A percentile compares a stretch with the other conserved stretches of the same genome.
Evolutionary conservation across 768 basidiomycete species (phyloP).

Genomic region (Boletus patriciae): DNA sequence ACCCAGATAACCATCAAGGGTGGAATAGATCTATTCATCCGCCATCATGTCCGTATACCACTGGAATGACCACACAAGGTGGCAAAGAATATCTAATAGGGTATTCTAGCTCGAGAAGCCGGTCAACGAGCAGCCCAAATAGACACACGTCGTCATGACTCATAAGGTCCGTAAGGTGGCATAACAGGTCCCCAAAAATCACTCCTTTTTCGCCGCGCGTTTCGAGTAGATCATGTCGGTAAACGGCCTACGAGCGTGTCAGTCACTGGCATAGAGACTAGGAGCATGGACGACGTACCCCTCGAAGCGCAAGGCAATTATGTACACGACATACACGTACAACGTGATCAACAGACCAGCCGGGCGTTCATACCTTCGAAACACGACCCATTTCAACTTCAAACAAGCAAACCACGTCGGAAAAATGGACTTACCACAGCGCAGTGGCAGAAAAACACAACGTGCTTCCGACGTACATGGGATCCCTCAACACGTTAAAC

Average conservation of each 20-base stretch:
- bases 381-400: neutral
- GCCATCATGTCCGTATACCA: neutral
- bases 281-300: slow-evolving; percentile 56
- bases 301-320: slow-evolving; percentile 83
- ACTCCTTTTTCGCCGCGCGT: slow-evolving; percentile 34
- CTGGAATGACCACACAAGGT: neutral
- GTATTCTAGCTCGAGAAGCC: neutral
- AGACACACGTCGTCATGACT: neutral
- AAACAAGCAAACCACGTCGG: neutral
- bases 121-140: neutral
- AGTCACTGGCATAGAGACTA: neutral
- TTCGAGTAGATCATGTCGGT: slow-evolving; percentile 80
- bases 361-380: slow-evolving; percentile 75
- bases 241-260: slow-evolving; percentile 53
- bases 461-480: slow-evolving; percentile 97
- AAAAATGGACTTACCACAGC: slow-evolving; percentile 62
- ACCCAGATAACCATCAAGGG: neutral
- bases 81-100: neutral
- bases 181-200: neutral
- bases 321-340: slow-evolving; percentile 83
- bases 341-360: slow-evolving; percentile 77
- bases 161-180: neutral
- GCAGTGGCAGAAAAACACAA: slow-evolving; percentile 86
- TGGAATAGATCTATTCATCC: neutral
- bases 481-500: slow-evolving; percentile 88